A percentile compares a stretch with the other conserved stretches of the same genome.
Evolutionary conservation across 352 stramenopile species (phyloP).

Genomic region (Pelagophyceae sp.): DNA sequence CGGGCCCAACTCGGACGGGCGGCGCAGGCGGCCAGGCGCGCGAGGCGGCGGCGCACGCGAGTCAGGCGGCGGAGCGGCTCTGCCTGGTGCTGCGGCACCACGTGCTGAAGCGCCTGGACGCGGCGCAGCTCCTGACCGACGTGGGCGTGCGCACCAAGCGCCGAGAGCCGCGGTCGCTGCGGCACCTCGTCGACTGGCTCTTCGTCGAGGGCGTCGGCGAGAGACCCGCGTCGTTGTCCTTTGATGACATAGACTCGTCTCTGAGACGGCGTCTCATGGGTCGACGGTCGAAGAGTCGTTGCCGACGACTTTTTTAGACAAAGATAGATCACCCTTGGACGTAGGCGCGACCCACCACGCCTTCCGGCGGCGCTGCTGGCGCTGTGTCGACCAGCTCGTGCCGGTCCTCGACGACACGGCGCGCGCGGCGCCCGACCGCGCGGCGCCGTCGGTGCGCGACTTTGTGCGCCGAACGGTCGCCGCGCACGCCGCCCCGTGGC

Average conservation of each 20-base stretch:
- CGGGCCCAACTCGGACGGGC: too few relatives aligned
- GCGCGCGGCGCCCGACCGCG: neutral
- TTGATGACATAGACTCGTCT: too few relatives aligned
- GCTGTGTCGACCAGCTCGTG: neutral
- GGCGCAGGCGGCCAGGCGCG: too few relatives aligned
- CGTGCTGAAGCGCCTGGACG: neutral
- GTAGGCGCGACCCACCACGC: too few relatives aligned
- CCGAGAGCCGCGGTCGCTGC: neutral
- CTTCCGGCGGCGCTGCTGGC: neutral
- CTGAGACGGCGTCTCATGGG: too few relatives aligned
- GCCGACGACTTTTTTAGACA: too few relatives aligned
- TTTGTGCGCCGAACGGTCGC: neutral
- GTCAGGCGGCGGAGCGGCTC: slow-evolving; percentile 4
- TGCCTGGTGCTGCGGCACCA: neutral
- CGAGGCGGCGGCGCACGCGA: neutral
- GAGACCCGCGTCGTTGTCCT: too few relatives aligned
- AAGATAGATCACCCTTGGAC: too few relatives aligned
- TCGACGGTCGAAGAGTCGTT: too few relatives aligned
- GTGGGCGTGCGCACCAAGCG: neutral
- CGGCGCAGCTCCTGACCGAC: neutral
- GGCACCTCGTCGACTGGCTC: neutral
- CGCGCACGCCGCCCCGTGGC: neutral
- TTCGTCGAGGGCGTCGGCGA: neutral
- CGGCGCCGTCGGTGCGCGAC: neutral
- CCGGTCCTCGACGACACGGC: neutral